Evolutionary conservation across 192 early-diverging fungal species (phyloP), one percentile per base, ranked within the genome.

Genomic region (Coemansia sp.): DNA sequence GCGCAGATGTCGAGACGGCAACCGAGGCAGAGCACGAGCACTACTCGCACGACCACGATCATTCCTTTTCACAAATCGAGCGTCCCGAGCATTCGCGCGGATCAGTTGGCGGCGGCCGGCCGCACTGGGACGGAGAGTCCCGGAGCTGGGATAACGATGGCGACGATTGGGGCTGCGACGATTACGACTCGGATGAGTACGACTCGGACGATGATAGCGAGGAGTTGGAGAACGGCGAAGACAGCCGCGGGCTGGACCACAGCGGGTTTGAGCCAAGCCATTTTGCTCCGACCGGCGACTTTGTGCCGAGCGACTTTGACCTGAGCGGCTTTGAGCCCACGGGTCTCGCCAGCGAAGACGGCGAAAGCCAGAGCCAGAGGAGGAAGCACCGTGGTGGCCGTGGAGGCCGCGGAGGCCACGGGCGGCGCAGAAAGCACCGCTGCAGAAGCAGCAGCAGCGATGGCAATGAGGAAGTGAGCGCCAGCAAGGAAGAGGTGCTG

Each of bases 121-220:
- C 51, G 51, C 51, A 20, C 51, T 8, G 51, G 7, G 51, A 25
- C 9, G 20, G 22, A 4, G 20, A 54, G 20, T 54, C 51, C 22
- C 2, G 14, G 8, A 1, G 9, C 51, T 54, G 20, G 22, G 20
- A 54, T 19, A 7, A 14, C 48, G 16, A 7, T 10, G 42, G 17
- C 5, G 42, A 64, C 0, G 63, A 43, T n/a, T 51, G 63, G 45
- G n/a, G 32, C 48, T 46, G 63, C 7, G 46, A 64, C 22, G 63
- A 40, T n/a, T 20, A 19, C 46, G 61, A 49, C 46, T 13, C 22
- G 25, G 17, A 38, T 13, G 63, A 51, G 32, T 45, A 64, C 22
- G 48, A 51, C 5, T 50, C 22, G n/a, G 63, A 44, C 8, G 16
- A 14, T 42, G 60, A 40, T 13, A 51, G 37, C 48, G 20, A 64